A percentile compares a stretch with the other conserved stretches of the same genome.
Evolutionary conservation across 2,329 filamentous ascomycete species (phyloP).

Genomic region (Colletotrichum sp.): DNA sequence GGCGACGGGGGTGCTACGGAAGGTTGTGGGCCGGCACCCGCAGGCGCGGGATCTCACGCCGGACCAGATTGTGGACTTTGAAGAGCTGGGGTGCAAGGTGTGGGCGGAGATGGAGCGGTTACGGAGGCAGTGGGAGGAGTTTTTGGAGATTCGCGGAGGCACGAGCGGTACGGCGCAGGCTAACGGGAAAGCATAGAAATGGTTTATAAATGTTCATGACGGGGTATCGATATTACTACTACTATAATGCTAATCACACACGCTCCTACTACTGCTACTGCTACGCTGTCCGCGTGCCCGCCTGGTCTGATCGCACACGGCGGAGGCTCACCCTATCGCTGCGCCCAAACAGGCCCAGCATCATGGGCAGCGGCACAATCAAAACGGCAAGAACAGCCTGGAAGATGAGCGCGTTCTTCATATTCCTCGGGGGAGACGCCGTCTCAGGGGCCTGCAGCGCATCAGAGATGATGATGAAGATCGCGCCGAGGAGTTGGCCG

Average conservation of each 20-base stretch:
- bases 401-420: conserved; percentile 80
- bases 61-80: conserved; percentile 66
- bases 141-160: conserved; percentile 28
- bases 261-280: neutral
- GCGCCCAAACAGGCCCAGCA: conserved; percentile 73
- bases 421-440: conserved; percentile 69
- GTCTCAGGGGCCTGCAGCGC: conserved; percentile 65
- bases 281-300: neutral
- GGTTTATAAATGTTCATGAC: neutral
- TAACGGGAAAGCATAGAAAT: neutral
- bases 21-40: conserved; percentile 63
- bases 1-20: conserved; percentile 52
- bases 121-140: conserved; percentile 68
- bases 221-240: neutral
- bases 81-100: conserved; percentile 61
- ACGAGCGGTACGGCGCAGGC: neutral
- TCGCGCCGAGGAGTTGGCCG: conserved; percentile 83
- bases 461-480: conserved; percentile 85
- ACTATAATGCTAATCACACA: neutral
- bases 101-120: conserved; percentile 78
- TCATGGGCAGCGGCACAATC: conserved; percentile 70
- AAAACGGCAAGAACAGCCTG: conserved; percentile 73
- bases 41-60: conserved; percentile 63
- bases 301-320: conserved; percentile 50
- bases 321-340: conserved; percentile 53